Evolutionary conservation across 2,329 filamentous ascomycete genomes (phyloP), one percentile per base, ranked within the genome.

Genomic region (Colletotrichum sp.): DNA sequence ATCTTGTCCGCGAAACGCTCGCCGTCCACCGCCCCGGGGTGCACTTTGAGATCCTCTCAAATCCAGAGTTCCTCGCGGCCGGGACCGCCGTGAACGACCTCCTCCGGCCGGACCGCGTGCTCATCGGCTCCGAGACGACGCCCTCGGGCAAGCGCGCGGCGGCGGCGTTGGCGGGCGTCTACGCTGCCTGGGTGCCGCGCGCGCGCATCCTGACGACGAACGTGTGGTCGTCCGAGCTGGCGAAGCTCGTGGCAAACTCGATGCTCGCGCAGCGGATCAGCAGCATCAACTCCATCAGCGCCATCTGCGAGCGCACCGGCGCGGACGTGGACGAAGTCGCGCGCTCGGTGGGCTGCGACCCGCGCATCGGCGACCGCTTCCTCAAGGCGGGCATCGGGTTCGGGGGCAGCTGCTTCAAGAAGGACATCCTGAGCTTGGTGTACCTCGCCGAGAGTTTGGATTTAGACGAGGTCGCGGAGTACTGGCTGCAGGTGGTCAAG

Each of bases 351-450:
- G 95, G 94, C 69, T 86, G 92, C 44, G 94, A 96, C 81, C 88
- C 89, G 9, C 90, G 95, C 66, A 95, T 96, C 74, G 95, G 95
- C 5, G 87, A 90, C 77, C 91, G 92, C 81, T 94, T 95, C 84
- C 87, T 96, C 60, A 93, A 94, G 83, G 92, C 94, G 7, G 92
- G 92, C 44, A 90, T 95, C 59, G 95, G 95, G 9, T 96, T 96
- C 81, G 94, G 95, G 70, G 95, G 95, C 18, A 94, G 92, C 78
- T 96, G 95, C 84, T 96, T 96, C 88, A 92, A 93, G 83, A 96
- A 96, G 84, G 95, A 96, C 81, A 90, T 96, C 44, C 87, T 95
- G 64, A 94, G 91, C 82, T 86, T 96, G 57, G 90, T 93, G n/a
- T 95, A 96, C 84, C 88, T 96, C 21, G 92, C 94, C 21, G 92